Evolutionary conservation across 257 asterid species (phyloP).

Genomic region (Capsicum baccatum): DNA sequence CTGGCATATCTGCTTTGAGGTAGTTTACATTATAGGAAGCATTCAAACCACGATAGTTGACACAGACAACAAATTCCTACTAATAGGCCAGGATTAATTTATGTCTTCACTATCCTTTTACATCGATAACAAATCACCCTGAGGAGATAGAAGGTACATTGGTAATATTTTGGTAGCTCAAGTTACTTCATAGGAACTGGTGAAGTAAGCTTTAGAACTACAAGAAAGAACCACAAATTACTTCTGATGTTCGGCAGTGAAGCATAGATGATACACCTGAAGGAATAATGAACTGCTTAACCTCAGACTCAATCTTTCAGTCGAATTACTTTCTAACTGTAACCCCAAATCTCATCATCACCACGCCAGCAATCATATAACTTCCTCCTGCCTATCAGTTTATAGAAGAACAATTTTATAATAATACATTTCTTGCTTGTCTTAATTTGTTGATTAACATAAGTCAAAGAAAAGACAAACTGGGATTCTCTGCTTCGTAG

Average conservation of each 20-base stretch:
- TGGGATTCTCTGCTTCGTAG: neutral
- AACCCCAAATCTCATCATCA: neutral
- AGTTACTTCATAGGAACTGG: neutral
- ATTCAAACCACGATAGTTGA: neutral
- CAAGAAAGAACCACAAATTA: neutral
- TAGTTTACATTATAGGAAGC: conserved; percentile 1
- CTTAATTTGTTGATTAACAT: neutral
- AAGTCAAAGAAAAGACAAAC: neutral
- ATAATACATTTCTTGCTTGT: neutral
- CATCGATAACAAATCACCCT: neutral
- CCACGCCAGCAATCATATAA: neutral
- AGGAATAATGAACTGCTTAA: neutral
- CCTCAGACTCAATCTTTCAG: conserved; percentile 2
- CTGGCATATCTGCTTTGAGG: neutral
- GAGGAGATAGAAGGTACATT: neutral
- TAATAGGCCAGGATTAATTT: neutral
- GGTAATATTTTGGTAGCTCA: conserved; percentile 8
- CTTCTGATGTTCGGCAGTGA: neutral
- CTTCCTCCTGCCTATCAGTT: neutral
- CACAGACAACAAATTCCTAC: neutral
- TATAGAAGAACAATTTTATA: neutral
- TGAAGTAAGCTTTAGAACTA: neutral
- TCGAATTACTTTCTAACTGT: neutral
- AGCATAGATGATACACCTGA: neutral
- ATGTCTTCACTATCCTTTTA: neutral